A percentile compares a stretch with the other conserved stretches of the same genome.
These are phyloP conservation scores for Fusarium zealandicum DNA, from an alignment of 2,329 filamentous ascomycete species.

Conservation along the genomic window DNA sequence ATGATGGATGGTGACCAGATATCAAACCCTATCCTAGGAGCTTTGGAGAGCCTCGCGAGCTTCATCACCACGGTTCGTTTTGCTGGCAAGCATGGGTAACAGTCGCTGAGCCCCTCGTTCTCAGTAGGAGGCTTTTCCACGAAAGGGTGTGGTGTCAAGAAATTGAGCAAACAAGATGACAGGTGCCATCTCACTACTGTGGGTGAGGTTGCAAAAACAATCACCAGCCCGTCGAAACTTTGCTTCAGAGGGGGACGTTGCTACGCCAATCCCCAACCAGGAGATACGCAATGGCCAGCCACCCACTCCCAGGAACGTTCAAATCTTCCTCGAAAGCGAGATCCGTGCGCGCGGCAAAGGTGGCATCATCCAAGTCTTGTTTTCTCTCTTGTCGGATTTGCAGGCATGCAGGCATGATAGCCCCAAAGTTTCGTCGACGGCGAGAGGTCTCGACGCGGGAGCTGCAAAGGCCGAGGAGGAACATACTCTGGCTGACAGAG, in stretches of 20 bases:
- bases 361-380: conserved; percentile 8
- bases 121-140: neutral
- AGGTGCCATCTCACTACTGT: conserved; percentile 23
- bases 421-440: conserved; percentile 8
- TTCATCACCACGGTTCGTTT: neutral
- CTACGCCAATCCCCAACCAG: conserved; percentile 27
- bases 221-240: conserved; percentile 28
- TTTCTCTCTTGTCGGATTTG: conserved; percentile 4
- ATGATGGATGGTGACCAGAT: conserved; percentile 25
- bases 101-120: conserved; percentile 2
- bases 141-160: conserved; percentile 35
- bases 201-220: conserved; percentile 14
- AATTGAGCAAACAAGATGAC: conserved; percentile 20
- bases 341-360: conserved; percentile 26
- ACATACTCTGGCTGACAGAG: conserved; percentile 2
- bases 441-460: neutral
- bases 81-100: conserved; percentile 14
- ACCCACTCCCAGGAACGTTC: conserved; percentile 30
- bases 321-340: conserved; percentile 8
- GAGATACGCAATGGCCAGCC: conserved; percentile 17
- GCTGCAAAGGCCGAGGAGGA: conserved; percentile 6
- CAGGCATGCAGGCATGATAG: conserved; percentile 16
- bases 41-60: too few relatives aligned
- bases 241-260: conserved; percentile 17
- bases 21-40: conserved; percentile 1